These are phyloP conservation scores for Salicornia ramosissima DNA, from an alignment of 148 eudicot species.

Conservation along the genomic window DNA sequence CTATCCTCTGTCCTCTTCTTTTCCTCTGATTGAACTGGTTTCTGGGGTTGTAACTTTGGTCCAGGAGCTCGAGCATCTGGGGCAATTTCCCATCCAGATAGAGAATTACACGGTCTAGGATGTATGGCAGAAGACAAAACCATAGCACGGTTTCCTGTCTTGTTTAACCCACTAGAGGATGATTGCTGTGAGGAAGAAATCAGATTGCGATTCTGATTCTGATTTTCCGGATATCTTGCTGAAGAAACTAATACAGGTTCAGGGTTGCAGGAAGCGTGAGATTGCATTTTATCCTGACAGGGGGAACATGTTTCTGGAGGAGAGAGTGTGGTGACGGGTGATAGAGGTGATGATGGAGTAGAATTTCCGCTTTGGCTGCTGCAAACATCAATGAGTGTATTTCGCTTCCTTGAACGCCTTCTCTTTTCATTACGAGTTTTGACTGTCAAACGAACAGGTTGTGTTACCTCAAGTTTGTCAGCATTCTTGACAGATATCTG, in stretches of 20 bases:
- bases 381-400: slow-evolving; percentile 61
- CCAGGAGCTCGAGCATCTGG: slow-evolving; percentile 76
- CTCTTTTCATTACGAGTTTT: slow-evolving; percentile 58
- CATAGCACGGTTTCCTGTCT: slow-evolving; percentile 34
- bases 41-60: slow-evolving; percentile 33
- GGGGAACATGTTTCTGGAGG: slow-evolving; percentile 36
- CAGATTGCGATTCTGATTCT: slow-evolving; percentile 3
- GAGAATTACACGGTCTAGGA: slow-evolving; percentile 38
- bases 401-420: slow-evolving; percentile 61
- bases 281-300: slow-evolving; percentile 30
- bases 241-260: slow-evolving; percentile 21
- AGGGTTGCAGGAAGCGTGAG: slow-evolving; percentile 18
- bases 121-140: slow-evolving; percentile 56
- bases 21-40: slow-evolving; percentile 31
- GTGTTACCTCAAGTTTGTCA: slow-evolving; percentile 27
- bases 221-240: slow-evolving; percentile 22
- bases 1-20: slow-evolving; percentile 38
- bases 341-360: slow-evolving; percentile 85
- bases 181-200: slow-evolving; percentile 25
- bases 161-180: slow-evolving; percentile 21
- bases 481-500: slow-evolving; percentile 27
- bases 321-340: slow-evolving; percentile 44
- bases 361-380: slow-evolving; percentile 95
- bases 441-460: slow-evolving; percentile 51
- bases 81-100: slow-evolving; percentile 38